Evolutionary conservation across 441 rosid species (phyloP), one percentile per base, ranked within the genome.

Genomic region (Pelargonium hybrid): DNA sequence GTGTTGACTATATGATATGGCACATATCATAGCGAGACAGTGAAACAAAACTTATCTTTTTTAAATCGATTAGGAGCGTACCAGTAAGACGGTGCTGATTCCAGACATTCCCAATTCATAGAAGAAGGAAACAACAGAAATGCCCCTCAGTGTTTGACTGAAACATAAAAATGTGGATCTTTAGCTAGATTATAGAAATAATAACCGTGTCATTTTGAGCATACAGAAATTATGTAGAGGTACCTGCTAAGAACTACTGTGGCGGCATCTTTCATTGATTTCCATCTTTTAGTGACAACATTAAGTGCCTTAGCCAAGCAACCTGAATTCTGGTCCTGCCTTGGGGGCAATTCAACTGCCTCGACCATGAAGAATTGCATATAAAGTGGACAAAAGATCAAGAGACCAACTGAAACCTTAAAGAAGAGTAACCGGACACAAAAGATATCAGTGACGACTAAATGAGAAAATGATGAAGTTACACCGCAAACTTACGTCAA

Each of bases 61-160:
- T 71, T 29, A 21, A 37, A 37, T 64, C 15, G 7, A 39, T 15
- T 45, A 54, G 31, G 17, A 66, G 68, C 84, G 75, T 77, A 83
- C 90, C 34, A 86, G 61, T 65, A 86, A 71, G 54, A 86, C 84
- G 21, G 78, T 25, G 20, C 23, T 74, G 74, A 86, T 82, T 54
- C 87, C 87, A 0, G 87, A 80, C 90, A 83, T 86, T 78, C 90
- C 90, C 71, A 86, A 57, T 74, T 84, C 79, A 65, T 84, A 86
- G 77, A 86, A 86, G 77, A 86, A 86, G 50, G 82, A 80, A 80
- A 86, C 80, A 15, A 78, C 62, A 14, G 90, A 80, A 77, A 86
- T 83, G 64, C 83, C 82, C 57, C 80, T 63, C 0, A 86, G 87
- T 20, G 82, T 75, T 61, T 78, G 79, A 69, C 90, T 86, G 86